Percentiles rank a stretch among this genome's conserved stretches.
Evolutionary conservation across 352 stramenopile genomes (phyloP).

Genomic region (Phytophthora kernoviae): DNA sequence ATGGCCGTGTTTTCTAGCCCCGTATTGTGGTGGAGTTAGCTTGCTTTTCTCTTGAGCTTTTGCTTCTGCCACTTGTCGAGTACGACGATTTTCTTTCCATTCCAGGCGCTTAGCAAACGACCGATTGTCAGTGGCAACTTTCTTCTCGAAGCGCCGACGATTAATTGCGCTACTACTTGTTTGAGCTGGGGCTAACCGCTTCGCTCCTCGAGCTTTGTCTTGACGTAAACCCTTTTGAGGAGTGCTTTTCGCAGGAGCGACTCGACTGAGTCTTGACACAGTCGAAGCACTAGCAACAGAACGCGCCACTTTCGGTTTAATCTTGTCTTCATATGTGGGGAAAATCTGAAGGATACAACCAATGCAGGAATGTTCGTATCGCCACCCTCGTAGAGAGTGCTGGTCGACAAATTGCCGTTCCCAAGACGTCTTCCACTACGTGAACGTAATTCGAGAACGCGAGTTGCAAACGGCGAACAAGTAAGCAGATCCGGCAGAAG

Average conservation of each 20-base stretch:
- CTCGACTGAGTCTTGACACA: constrained; percentile 5
- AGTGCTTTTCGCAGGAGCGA: constrained; percentile 11
- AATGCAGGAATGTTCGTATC: constrained; percentile 29
- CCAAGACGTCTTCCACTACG: constrained; percentile 40
- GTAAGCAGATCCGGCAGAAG: constrained; percentile 44
- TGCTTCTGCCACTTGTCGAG: constrained; percentile 28
- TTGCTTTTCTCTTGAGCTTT: constrained; percentile 50
- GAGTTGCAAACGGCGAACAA: constrained; percentile 23
- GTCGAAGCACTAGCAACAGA: constrained; percentile 9
- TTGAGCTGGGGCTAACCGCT: constrained; percentile 23
- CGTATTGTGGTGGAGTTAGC: constrained; percentile 40
- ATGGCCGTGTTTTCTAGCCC: constrained; percentile 47
- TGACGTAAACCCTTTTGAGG: constrained; percentile 11
- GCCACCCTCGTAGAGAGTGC: constrained; percentile 19
- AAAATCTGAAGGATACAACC: constrained; percentile 49
- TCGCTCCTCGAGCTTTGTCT: constrained; percentile 13
- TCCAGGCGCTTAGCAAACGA: constrained; percentile 61
- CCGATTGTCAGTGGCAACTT: constrained; percentile 61
- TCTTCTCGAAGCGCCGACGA: constrained; percentile 52
- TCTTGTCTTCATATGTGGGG: constrained; percentile 36
- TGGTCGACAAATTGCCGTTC: constrained; percentile 18
- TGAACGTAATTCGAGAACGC: constrained; percentile 39
- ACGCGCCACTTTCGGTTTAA: constrained; percentile 5
- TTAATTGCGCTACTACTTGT: constrained; percentile 69
- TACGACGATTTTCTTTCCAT: constrained; percentile 40